phyloP scores from a whole-genome alignment of 2,329 filamentous ascomycete species.

The Trichoderma aggressivum region DNA sequence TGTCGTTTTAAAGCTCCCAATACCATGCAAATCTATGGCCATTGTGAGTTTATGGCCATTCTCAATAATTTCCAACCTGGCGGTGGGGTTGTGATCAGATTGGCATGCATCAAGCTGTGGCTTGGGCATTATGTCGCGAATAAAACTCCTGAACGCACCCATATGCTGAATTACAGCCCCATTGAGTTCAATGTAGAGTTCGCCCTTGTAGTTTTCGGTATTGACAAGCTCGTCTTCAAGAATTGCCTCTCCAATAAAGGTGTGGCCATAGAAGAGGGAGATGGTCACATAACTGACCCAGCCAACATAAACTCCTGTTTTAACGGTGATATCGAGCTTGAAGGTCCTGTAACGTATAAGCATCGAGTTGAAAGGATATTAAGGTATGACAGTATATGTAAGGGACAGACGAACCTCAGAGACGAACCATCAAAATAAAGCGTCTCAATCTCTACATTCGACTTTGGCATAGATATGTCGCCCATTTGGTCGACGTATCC shows the following conservation, averaged over 20 bases:
- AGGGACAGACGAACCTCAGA: neutral
- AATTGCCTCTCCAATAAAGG: constrained; percentile 29
- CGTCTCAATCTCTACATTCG: neutral
- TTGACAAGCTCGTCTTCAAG: constrained; percentile 30
- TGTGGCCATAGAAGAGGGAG: constrained; percentile 31
- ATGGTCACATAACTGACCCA: constrained; percentile 30
- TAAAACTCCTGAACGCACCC: constrained; percentile 29
- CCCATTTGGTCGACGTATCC: neutral
- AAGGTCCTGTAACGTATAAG: constrained; percentile 30
- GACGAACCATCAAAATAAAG: neutral
- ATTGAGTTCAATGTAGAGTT: too few species aligned
- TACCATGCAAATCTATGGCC: constrained; percentile 28
- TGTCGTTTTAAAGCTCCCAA: constrained; percentile 26
- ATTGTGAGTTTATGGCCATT: constrained; percentile 28
- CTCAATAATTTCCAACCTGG: constrained; percentile 25
- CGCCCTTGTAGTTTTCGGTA: neutral
- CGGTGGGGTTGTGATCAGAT: constrained; percentile 18
- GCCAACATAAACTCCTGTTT: constrained; percentile 31
- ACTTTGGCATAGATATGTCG: neutral
- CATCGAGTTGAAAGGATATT: neutral
- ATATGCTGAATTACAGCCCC: constrained; percentile 27
- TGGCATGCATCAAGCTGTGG: constrained; percentile 25
- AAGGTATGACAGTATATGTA: too few species aligned
- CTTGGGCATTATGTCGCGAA: constrained; percentile 31
- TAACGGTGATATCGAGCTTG: constrained; percentile 28